Evolutionary conservation across 345 rosid genomes (phyloP), one percentile per base, ranked within the genome.

Genomic region (Camelina neglecta): DNA sequence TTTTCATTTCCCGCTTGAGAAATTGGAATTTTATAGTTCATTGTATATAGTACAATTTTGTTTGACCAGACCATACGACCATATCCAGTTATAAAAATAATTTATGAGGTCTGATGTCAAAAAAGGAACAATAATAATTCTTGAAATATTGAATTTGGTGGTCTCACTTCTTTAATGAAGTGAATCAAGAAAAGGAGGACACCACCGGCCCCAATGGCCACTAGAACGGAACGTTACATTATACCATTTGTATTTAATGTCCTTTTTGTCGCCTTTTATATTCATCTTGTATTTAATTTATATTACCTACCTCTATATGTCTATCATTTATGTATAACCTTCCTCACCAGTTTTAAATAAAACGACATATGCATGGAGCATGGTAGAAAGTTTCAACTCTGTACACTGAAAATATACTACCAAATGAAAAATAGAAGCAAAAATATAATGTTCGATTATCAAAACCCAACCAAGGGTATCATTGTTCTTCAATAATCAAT

Each of bases 201-300:
- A 75, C 74, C 74, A 67, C 73, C 68, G 79, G 45, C 62, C 38
- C 67, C 47, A 50, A 59, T 59, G 26, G 68, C 68, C 79, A 75
- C 68, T 75, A 12, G 45, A 67, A 75, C 10, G 78, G 44, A 58
- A 58, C 67, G 53, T 48, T 66, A 48, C 78, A 71, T 48, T 56
- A n/a, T 26, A 69, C 42, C 41, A 26, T 29, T 29, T 68, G 4
- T 16, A 60, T 49, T 71, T 11, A 16, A 29, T 20, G 26, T 61
- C 9, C 0, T 60, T 38, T 60, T 38, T 35, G 63, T 35, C 63
- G 44, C 12, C 44, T 33, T 60, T 60, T 36, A 18, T 18, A 11
- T 49, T 11, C 48, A 39, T 39, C 24, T 16, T 35, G 8, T 35
- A 35, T 35, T 59, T 63, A 33, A 47, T 38, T 11, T 11, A 24